phyloP scores from a whole-genome alignment of 1,284 basidiomycete species.

The Sphaerobolus stellatus region DNA sequence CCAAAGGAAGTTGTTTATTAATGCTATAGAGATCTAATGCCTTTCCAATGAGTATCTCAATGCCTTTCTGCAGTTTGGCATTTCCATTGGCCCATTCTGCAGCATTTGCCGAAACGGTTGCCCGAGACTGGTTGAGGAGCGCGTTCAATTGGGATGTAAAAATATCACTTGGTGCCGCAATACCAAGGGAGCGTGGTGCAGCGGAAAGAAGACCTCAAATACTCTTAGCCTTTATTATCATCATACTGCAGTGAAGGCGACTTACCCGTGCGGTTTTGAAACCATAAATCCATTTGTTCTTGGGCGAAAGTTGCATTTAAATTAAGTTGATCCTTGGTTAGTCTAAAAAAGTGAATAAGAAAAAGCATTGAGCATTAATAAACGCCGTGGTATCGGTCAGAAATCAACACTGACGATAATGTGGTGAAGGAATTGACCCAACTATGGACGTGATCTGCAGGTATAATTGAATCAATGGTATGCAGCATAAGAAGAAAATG shows the following conservation, averaged over 20 bases:
- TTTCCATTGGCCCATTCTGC: conserved; percentile 15
- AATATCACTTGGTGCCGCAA: conserved; percentile 14
- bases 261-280: conserved; percentile 15
- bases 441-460: conserved; percentile 13
- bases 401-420: conserved; percentile 12
- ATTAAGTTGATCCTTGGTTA: conserved; percentile 15
- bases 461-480: background rate
- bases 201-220: conserved; percentile 12
- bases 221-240: background rate
- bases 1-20: conserved; percentile 13
- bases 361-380: background rate
- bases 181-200: conserved; percentile 14
- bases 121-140: conserved; percentile 6
- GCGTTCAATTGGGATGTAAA: conserved; percentile 11
- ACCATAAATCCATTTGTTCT: conserved; percentile 16
- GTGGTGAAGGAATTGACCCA: conserved; percentile 16
- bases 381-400: background rate
- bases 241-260: background rate
- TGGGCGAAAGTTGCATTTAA: conserved; percentile 15
- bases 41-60: conserved; percentile 7
- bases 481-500: background rate
- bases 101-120: conserved; percentile 5
- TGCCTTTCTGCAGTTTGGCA: conserved; percentile 14
- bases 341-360: no score
- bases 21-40: conserved; percentile 12